Base-by-base conservation (phyloP, 805 yeast genomes). In the Zygosaccharomyces lentus region DNA sequence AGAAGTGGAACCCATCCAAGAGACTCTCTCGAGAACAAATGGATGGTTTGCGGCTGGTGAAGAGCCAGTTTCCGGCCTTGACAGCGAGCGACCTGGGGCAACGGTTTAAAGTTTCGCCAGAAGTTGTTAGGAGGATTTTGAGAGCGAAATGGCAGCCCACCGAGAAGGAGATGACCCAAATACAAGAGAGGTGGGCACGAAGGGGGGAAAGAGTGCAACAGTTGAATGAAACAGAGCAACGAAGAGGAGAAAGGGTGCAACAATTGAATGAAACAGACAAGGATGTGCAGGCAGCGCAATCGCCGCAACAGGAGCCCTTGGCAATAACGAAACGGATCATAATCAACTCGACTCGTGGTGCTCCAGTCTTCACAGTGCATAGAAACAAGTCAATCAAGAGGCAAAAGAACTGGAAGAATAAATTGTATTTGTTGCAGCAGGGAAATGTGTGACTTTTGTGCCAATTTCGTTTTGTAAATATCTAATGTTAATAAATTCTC, bases 121-220 rank as follows among this genome's bases (percentile, higher is more conserved):
- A 89, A 54, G 86, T 90, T 0, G 76, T 89, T 2, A 71, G 96
- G 48, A 75, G 96, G 51, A 87, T 90, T 15, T 61, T 90, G 52
- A 81, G 79, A 59, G 81, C 91, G 4, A 78, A 74, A 31, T 90
- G 96, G 95, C 66, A 62, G 13, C 96, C 96, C 0, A 70, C 64
- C 4, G 73, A 72, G n/a, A 86, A 82, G 48, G 74, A 70, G 32
- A 72, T 64, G 4, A 63, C 57, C 24, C 59, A 74, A 13, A 40
- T 74, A 2, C 64, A 70, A 26, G 65, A 66, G 13, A 72, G 91
- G 51, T 84, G 87, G 81, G 64, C 61, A 25, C 68, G 64, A 30
- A 68, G 84, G 55, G 77, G 78, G 8, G 69, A 61, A 30, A 61
- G 69, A 26, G 64, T 71, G 6, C 62, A 67, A 36, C 52, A 55